phyloP scores from a whole-genome alignment of 371 early-diverging fungal species.

The Syncephalastrum racemosum region DNA sequence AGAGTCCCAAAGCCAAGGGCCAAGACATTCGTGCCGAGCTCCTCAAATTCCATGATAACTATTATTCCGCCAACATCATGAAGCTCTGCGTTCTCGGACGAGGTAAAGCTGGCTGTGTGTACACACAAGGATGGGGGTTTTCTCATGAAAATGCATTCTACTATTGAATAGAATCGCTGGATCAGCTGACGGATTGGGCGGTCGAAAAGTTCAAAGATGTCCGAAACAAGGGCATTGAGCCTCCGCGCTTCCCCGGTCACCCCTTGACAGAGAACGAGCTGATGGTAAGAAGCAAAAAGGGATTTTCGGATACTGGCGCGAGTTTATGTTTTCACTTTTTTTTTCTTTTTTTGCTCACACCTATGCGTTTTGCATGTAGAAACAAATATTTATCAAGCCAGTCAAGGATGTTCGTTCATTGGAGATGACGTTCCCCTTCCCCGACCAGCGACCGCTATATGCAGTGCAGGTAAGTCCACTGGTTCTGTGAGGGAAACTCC shows the following conservation, averaged over 20 bases:
- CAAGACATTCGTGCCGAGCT: slow-evolving; percentile 81
- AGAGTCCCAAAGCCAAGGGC: slow-evolving; percentile 66
- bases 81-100: slow-evolving; percentile 89
- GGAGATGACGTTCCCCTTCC: slow-evolving; percentile 85
- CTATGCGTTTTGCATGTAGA: slow-evolving; percentile 32
- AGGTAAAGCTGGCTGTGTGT: slow-evolving; percentile 41
- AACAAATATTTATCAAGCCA: slow-evolving; percentile 75
- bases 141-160: too few species aligned
- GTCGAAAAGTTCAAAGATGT: slow-evolving; percentile 78
- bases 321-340: background rate
- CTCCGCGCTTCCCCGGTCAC: slow-evolving; percentile 68
- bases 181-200: slow-evolving; percentile 79
- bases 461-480: slow-evolving; percentile 49
- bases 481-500: background rate
- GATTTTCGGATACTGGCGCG: too few species aligned
- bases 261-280: slow-evolving; percentile 78
- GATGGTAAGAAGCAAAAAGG: slow-evolving; percentile 41
- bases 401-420: slow-evolving; percentile 80
- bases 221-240: slow-evolving; percentile 69
- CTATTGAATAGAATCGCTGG: slow-evolving; percentile 68
- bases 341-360: background rate
- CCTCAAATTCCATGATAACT: slow-evolving; percentile 81
- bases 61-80: slow-evolving; percentile 97
- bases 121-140: too few species aligned
- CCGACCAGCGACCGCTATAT: slow-evolving; percentile 67